phyloP scores from a whole-genome alignment of 169 alveolate species.

The Cryptosporidium sp. region DNA sequence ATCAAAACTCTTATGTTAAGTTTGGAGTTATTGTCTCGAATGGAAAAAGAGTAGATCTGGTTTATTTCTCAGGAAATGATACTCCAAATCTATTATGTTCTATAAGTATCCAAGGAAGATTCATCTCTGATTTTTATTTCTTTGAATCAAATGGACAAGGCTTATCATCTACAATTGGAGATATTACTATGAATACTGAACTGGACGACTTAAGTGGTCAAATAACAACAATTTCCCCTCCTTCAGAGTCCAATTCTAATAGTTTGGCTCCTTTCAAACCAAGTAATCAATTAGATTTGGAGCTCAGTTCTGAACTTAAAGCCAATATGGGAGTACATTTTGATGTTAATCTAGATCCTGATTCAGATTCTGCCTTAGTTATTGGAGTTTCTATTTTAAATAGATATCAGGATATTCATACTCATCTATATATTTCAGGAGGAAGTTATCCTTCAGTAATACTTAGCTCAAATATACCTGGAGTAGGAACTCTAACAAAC shows the following conservation, averaged over 20 bases:
- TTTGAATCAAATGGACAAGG: conserved; percentile 48
- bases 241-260: not conserved
- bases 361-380: conserved; percentile 7
- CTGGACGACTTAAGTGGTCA: not conserved
- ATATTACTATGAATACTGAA: conserved; percentile 58
- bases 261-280: conserved; percentile 20
- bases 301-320: conserved; percentile 29
- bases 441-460: conserved; percentile 54
- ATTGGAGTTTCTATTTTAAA: conserved; percentile 29
- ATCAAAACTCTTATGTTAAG: not conserved
- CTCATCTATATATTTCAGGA: conserved; percentile 28
- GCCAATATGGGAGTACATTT: conserved; percentile 40
- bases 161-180: conserved; percentile 33
- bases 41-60: conserved; percentile 10
- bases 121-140: conserved; percentile 23
- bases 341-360: conserved; percentile 9
- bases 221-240: not conserved
- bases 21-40: conserved; percentile 36
- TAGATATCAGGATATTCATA: conserved; percentile 16
- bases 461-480: conserved; percentile 33
- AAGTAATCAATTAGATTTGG: conserved; percentile 9
- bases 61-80: not conserved
- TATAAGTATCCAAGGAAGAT: not conserved
- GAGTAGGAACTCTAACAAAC: conserved; percentile 53
- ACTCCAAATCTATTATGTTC: conserved; percentile 35